Conservation (phyloP, 2,329 filamentous ascomycete species). For the Ophiostoma quercus region DNA sequence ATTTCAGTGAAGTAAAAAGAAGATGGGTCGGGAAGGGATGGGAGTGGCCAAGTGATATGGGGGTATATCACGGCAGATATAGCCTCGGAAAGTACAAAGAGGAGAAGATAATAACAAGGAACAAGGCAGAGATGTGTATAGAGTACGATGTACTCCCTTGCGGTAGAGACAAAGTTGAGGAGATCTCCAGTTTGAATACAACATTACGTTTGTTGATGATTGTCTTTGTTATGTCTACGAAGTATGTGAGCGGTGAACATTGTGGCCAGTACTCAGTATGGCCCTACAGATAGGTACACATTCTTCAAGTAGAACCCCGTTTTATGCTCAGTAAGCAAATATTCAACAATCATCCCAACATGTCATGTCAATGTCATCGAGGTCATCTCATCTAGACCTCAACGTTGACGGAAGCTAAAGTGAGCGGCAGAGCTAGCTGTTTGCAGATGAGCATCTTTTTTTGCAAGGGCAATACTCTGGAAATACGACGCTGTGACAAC, state of each 20-base stretch:
- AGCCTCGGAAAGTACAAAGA: neutral
- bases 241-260: neutral
- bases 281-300: too few species aligned
- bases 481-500: constrained; percentile 1
- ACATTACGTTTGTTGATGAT: neutral
- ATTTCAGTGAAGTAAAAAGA: neutral
- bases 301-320: too few species aligned
- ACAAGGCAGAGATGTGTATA: neutral
- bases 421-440: constrained; percentile 7
- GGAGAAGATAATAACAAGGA: neutral
- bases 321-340: too few species aligned
- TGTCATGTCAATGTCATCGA: neutral
- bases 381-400: neutral
- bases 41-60: neutral
- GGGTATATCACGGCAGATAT: constrained; percentile 10
- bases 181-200: constrained; percentile 9
- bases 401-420: constrained; percentile 8
- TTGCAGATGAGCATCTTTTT: neutral
- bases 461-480: too few species aligned
- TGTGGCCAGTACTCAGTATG: neutral
- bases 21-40: neutral
- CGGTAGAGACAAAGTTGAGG: neutral
- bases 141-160: neutral
- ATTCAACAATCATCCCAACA: neutral
- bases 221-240: neutral